Conservation (phyloP, 1,284 basidiomycete genomes). For the Boletus smithii region DNA sequence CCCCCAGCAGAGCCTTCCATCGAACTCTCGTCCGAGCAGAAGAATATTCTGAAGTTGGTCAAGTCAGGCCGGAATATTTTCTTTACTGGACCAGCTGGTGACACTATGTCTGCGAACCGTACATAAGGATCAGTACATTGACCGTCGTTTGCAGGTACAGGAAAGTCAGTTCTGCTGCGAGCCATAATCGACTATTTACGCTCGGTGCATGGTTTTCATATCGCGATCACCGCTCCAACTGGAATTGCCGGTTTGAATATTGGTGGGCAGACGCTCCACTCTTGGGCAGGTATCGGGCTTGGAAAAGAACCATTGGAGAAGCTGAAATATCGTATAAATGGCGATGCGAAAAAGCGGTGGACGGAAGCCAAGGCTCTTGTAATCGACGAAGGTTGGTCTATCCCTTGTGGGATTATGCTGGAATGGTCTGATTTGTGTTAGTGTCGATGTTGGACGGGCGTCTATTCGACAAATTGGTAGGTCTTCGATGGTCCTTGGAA, state of each 20-base stretch:
- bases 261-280: slow-evolving; percentile 75
- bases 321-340: slow-evolving; percentile 50
- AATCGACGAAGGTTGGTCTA: slow-evolving; percentile 64
- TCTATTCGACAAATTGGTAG: slow-evolving; percentile 66
- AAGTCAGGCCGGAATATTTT: slow-evolving; percentile 64
- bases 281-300: slow-evolving; percentile 70
- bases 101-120: neutral
- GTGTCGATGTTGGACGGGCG: slow-evolving; percentile 60
- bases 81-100: slow-evolving; percentile 79
- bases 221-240: slow-evolving; percentile 76
- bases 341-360: slow-evolving; percentile 48
- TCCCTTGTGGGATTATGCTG: neutral
- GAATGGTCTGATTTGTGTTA: slow-evolving; percentile 18
- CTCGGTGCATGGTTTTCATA: slow-evolving; percentile 41
- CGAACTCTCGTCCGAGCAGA: slow-evolving; percentile 52
- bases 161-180: slow-evolving; percentile 75
- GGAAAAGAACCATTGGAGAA: slow-evolving; percentile 51
- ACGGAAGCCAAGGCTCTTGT: slow-evolving; percentile 50
- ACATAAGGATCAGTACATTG: slow-evolving; percentile 5
- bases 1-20: slow-evolving; percentile 12
- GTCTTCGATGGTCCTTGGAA: slow-evolving; percentile 7
- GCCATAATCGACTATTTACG: slow-evolving; percentile 62
- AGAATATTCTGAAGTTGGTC: slow-evolving; percentile 53
- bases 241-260: slow-evolving; percentile 81
- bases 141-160: slow-evolving; percentile 53